phyloP scores from a whole-genome alignment of 148 eudicot species.

The Dysphania ambrosioides region DNA sequence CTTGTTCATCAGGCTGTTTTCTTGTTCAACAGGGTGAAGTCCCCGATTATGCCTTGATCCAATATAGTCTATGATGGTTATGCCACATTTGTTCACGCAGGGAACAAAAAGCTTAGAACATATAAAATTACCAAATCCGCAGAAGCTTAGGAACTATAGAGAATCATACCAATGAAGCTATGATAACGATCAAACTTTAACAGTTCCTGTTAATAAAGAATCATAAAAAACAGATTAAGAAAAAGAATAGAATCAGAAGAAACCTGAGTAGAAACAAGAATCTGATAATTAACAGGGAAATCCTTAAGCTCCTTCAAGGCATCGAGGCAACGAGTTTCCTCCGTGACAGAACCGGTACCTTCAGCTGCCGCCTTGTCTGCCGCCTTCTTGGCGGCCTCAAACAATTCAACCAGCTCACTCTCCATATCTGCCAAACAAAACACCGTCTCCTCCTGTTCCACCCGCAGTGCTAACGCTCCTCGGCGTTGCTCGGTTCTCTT shows the following conservation, averaged over 20 bases:
- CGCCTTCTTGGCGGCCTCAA: constrained; percentile 61
- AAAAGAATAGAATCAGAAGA: not conserved
- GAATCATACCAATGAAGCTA: not conserved
- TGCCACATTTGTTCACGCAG: not conserved
- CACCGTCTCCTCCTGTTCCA: not conserved
- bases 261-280: constrained; percentile 75
- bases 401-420: constrained; percentile 51
- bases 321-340: constrained; percentile 54
- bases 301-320: constrained; percentile 50
- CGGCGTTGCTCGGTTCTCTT: no score
- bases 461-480: not conserved
- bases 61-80: not conserved
- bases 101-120: not conserved
- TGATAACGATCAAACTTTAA: not conserved
- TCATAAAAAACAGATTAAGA: not conserved
- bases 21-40: not conserved
- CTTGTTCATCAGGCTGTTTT: no score
- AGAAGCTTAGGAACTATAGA: not conserved
- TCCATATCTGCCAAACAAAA: constrained; percentile 41
- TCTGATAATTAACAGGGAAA: constrained; percentile 62
- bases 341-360: constrained; percentile 36
- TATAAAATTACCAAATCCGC: not conserved
- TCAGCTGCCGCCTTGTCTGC: constrained; percentile 49
- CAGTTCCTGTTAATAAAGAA: not conserved
- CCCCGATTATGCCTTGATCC: no score